Evolutionary conservation across 2,329 filamentous ascomycete species (phyloP).

Genomic region (Ceratocystis diversiconidia): DNA sequence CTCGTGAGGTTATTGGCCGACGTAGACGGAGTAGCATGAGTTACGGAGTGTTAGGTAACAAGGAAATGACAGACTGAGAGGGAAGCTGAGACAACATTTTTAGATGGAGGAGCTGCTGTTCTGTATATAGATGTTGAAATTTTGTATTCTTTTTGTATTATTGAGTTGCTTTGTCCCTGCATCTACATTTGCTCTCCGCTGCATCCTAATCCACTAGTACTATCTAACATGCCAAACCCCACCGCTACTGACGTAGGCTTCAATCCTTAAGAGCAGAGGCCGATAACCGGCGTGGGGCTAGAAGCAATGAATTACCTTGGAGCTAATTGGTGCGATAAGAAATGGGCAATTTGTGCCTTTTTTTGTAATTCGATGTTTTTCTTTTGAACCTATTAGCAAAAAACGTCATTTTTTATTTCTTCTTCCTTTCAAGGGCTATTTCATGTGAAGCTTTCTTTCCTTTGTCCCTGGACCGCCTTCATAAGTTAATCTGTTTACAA

Average conservation of each 20-base stretch:
- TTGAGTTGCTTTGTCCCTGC: not conserved
- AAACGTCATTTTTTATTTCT: not conserved
- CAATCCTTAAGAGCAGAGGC: not conserved
- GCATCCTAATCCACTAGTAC: not conserved
- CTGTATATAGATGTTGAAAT: conserved; percentile 1
- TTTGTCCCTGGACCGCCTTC: not conserved
- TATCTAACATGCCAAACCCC: too few relatives aligned
- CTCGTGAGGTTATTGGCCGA: conserved; percentile 39
- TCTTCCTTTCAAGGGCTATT: not conserved
- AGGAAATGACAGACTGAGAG: conserved; percentile 23
- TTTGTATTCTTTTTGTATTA: not conserved
- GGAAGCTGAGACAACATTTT: not conserved
- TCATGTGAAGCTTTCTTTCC: not conserved
- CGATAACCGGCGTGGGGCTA: conserved; percentile 16
- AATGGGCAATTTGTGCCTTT: not conserved
- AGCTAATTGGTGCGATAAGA: conserved; percentile 12
- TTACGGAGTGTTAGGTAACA: conserved; percentile 38
- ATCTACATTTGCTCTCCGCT: not conserved
- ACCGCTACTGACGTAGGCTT: too few relatives aligned
- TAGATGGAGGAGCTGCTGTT: not conserved
- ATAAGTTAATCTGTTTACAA: conserved; percentile 22
- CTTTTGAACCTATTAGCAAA: not conserved
- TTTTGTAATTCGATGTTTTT: not conserved
- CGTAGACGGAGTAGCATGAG: conserved; percentile 31
- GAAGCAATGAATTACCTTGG: conserved; percentile 2